Evolutionary conservation across 2,329 filamentous ascomycete species (phyloP).

Genomic region (Phaeophleospora eucalypticola): DNA sequence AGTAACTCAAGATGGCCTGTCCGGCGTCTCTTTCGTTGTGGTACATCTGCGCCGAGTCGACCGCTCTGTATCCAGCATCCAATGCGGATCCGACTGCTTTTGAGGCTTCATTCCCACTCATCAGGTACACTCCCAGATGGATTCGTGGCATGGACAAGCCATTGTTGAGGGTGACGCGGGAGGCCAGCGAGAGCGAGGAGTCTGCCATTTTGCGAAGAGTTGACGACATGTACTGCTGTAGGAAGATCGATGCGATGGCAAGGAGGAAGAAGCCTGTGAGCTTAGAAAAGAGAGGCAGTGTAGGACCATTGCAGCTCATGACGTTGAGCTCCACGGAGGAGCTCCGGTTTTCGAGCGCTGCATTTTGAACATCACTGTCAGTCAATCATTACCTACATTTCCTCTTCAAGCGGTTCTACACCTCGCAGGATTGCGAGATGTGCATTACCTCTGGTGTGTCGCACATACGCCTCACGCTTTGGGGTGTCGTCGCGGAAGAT

Average conservation of each 20-base stretch:
- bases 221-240: conserved; percentile 9
- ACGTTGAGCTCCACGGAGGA: conserved; percentile 2
- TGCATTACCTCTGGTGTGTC: background rate
- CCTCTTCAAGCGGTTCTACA: too few relatives aligned
- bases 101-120: conserved; percentile 58
- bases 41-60: conserved; percentile 63
- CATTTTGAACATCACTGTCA: too few relatives aligned
- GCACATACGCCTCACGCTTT: background rate
- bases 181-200: conserved; percentile 37
- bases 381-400: too few relatives aligned
- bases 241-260: background rate
- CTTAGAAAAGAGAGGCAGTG: background rate
- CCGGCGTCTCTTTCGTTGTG: conserved; percentile 70
- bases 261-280: background rate
- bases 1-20: conserved; percentile 50
- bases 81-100: conserved; percentile 46
- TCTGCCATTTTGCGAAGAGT: conserved; percentile 19
- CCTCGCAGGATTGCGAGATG: too few relatives aligned
- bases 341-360: conserved; percentile 1
- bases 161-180: conserved; percentile 55
- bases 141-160: conserved; percentile 65
- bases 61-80: conserved; percentile 46
- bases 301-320: conserved; percentile 1
- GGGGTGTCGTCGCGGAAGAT: too few relatives aligned
- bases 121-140: conserved; percentile 71